These are phyloP conservation scores for Austroboletus niveus DNA, from an alignment of 1,284 basidiomycete genomes.

Conservation along the genomic window DNA sequence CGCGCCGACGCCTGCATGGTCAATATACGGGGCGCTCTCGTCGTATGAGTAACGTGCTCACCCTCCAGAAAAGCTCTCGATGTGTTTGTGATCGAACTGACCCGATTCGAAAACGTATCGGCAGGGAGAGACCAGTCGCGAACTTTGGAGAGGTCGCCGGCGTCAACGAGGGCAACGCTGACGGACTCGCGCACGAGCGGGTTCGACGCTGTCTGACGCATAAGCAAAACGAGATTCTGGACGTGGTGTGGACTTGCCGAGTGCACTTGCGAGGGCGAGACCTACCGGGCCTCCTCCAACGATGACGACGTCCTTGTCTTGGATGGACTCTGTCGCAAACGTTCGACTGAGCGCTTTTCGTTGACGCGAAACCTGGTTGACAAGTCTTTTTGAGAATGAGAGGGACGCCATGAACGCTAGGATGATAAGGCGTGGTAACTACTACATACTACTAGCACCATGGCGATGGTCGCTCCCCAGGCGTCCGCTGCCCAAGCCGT, in stretches of 20 bases:
- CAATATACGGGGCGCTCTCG: not conserved
- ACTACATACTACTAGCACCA: not conserved
- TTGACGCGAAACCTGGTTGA: constrained; percentile 4
- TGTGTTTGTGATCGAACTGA: constrained; percentile 84
- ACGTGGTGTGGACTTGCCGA: constrained; percentile 54
- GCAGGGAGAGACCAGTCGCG: constrained; percentile 62
- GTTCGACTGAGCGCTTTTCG: constrained; percentile 5
- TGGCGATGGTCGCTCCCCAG: constrained; percentile 47
- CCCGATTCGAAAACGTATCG: constrained; percentile 79
- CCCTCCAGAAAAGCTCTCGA: constrained; percentile 79
- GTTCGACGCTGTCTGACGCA: constrained; percentile 49
- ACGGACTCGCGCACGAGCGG: constrained; percentile 46
- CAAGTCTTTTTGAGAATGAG: constrained; percentile 8
- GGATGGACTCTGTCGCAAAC: constrained; percentile 22
- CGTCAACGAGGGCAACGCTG: constrained; percentile 77
- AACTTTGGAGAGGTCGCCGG: constrained; percentile 68
- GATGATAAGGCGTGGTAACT: not conserved
- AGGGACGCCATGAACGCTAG: constrained; percentile 7
- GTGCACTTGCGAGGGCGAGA: constrained; percentile 83
- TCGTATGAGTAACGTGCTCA: constrained; percentile 33
- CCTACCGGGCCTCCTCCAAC: constrained; percentile 95
- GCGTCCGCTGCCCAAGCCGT: constrained; percentile 80
- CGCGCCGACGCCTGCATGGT: constrained; percentile 66
- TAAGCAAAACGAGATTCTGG: not conserved
- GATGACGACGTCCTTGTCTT: constrained; percentile 83